Evolutionary conservation across 495 filamentous ascomycete genomes (phyloP).

Genomic region (Neurospora sp.): DNA sequence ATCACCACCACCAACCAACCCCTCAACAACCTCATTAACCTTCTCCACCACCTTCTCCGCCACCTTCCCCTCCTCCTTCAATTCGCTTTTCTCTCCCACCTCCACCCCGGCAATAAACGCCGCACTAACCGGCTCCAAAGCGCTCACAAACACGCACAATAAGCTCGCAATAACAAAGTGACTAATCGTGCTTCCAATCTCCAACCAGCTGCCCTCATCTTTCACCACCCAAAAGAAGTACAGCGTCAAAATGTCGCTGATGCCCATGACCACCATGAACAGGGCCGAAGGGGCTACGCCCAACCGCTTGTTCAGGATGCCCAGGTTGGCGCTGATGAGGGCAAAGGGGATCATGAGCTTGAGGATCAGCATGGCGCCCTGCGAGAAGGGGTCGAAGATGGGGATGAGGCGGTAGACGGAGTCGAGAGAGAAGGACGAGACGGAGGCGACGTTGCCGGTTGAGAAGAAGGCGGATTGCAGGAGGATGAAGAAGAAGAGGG

Average conservation of each 20-base stretch:
- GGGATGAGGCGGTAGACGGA: slow-evolving; percentile 87
- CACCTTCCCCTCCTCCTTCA: slow-evolving; percentile 6
- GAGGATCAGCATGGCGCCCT: slow-evolving; percentile 75
- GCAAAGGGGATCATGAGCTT: slow-evolving; percentile 93
- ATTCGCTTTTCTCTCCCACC: slow-evolving; percentile 35
- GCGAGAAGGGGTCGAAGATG: slow-evolving; percentile 87
- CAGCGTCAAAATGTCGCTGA: slow-evolving; percentile 85
- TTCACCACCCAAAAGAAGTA: slow-evolving; percentile 97
- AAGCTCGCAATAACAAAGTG: slow-evolving; percentile 88
- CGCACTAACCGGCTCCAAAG: slow-evolving; percentile 76
- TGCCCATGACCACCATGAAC: slow-evolving; percentile 90
- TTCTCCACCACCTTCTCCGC: slow-evolving; percentile 14
- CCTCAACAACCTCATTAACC: slow-evolving; percentile 12
- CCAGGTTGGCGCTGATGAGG: slow-evolving; percentile 85
- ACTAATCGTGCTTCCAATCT: slow-evolving; percentile 92
- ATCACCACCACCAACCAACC: neutral
- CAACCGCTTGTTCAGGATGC: slow-evolving; percentile 78
- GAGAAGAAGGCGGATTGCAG: slow-evolving; percentile 95
- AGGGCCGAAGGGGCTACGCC: slow-evolving; percentile 75
- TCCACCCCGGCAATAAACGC: slow-evolving; percentile 75
- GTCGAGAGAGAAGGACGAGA: slow-evolving; percentile 91
- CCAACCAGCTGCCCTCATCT: slow-evolving; percentile 93
- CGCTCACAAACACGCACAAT: slow-evolving; percentile 83
- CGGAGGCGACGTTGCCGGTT: slow-evolving; percentile 90
- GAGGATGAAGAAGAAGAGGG: slow-evolving; percentile 90